phyloP scores from a whole-genome alignment of 2,329 filamentous ascomycete genomes.

The Hymenoscyphus scutula region DNA sequence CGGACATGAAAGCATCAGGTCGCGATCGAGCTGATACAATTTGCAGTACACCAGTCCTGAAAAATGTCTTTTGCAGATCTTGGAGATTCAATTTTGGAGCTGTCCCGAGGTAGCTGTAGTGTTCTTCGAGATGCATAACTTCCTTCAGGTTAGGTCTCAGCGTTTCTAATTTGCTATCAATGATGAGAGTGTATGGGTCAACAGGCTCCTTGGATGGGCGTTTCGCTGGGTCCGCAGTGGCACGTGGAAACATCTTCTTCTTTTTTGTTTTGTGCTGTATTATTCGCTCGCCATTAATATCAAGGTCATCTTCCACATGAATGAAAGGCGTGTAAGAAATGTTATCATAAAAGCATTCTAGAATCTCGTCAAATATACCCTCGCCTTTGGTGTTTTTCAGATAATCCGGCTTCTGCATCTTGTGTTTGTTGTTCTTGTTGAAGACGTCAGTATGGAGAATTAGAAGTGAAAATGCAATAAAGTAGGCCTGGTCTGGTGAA shows the following conservation, averaged over 20 bases:
- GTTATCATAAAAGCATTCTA: slow-evolving; percentile 98
- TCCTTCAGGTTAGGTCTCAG: slow-evolving; percentile 85
- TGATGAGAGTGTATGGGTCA: slow-evolving; percentile 90
- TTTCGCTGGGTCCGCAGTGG: slow-evolving; percentile 61
- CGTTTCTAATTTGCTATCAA: slow-evolving; percentile 82
- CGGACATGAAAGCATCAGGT: slow-evolving; percentile 91
- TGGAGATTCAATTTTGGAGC: slow-evolving; percentile 73
- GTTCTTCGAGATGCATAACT: slow-evolving; percentile 88
- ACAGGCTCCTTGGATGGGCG: slow-evolving; percentile 77
- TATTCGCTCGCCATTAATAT: slow-evolving; percentile 72
- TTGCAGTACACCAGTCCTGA: slow-evolving; percentile 86
- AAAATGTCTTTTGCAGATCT: slow-evolving; percentile 83
- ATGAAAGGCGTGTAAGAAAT: slow-evolving; percentile 98
- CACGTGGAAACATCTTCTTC: slow-evolving; percentile 64
- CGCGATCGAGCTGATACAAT: slow-evolving; percentile 92
- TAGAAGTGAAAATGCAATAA: slow-evolving; percentile 93
- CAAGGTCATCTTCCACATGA: slow-evolving; percentile 88
- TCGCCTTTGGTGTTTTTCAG: slow-evolving; percentile 91
- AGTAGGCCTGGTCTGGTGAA: slow-evolving; percentile 91
- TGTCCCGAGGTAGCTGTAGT: slow-evolving; percentile 83
- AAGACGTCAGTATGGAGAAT: slow-evolving; percentile 98
- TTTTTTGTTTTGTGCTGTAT: slow-evolving; percentile 70
- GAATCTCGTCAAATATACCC: slow-evolving; percentile 87
- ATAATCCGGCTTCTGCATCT: slow-evolving; percentile 96
- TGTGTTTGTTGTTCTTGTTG: slow-evolving; percentile 99